A percentile compares a stretch with the other conserved stretches of the same genome.
phyloP scores from a whole-genome alignment of 1,284 basidiomycete genomes.

The Chalciporus sp. region DNA sequence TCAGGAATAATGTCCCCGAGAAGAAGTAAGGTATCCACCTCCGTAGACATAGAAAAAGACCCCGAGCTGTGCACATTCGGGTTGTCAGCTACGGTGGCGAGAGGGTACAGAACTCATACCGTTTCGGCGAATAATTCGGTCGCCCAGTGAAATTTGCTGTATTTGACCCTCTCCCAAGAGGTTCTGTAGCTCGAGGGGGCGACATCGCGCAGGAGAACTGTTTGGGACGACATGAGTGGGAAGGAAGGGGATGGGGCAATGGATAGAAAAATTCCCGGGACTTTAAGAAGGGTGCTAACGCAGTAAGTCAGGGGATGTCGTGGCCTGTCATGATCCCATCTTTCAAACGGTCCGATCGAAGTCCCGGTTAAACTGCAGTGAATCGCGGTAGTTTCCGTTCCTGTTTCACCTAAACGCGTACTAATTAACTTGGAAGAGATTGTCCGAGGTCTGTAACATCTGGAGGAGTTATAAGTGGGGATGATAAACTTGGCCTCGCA shows the following conservation, averaged over 20 bases:
- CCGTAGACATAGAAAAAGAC: slow-evolving; percentile 58
- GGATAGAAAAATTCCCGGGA: background rate
- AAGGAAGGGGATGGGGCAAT: background rate
- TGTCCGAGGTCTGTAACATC: background rate
- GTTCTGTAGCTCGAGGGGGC: slow-evolving; percentile 42
- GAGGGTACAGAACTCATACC: slow-evolving; percentile 36
- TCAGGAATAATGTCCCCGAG: background rate
- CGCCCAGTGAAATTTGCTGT: slow-evolving; percentile 51
- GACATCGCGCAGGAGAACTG: slow-evolving; percentile 46
- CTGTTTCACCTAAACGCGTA: background rate
- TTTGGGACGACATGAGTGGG: slow-evolving; percentile 21
- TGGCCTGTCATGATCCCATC: background rate
- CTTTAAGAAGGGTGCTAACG: slow-evolving; percentile 16
- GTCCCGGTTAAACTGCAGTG: background rate
- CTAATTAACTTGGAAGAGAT: too few species aligned
- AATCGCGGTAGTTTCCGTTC: background rate
- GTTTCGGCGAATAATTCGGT: slow-evolving; percentile 63
- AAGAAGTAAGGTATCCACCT: slow-evolving; percentile 37
- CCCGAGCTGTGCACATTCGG: slow-evolving; percentile 39
- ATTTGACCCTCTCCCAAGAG: slow-evolving; percentile 56
- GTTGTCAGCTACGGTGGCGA: slow-evolving; percentile 13
- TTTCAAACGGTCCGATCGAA: background rate
- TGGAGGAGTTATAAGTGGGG: background rate
- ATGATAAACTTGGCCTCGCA: background rate
- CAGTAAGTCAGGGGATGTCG: too few species aligned